Conservation (phyloP, 2,329 filamentous ascomycete genomes). For the Pseudogymnoascus sp. region DNA sequence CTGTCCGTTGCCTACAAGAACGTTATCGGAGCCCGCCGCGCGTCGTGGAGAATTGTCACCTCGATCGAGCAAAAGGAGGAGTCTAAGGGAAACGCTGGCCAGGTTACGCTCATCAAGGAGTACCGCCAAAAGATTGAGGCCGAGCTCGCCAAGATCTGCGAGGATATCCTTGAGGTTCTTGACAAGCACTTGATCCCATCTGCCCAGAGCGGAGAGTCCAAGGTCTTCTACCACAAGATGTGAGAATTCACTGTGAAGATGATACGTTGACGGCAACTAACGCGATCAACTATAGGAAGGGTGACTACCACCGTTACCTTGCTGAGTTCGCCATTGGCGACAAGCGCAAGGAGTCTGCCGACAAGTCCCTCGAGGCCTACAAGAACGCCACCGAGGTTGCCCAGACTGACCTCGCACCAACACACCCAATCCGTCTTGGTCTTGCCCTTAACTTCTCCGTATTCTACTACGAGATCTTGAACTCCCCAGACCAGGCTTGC, state of each 20-base stretch:
- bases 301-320: conserved; percentile 92
- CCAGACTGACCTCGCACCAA: conserved; percentile 93
- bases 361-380: conserved; percentile 88
- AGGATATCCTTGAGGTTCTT: conserved; percentile 93
- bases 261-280: not conserved
- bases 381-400: conserved; percentile 99
- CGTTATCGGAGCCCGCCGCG: conserved; percentile 94
- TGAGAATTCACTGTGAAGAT: conserved; percentile 40
- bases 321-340: conserved; percentile 89
- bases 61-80: conserved; percentile 99
- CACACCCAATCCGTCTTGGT: conserved; percentile 95
- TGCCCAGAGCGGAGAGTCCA: conserved; percentile 93
- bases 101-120: conserved; percentile 86
- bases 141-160: conserved; percentile 95
- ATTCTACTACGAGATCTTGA: conserved; percentile 99
- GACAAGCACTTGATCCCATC: conserved; percentile 91
- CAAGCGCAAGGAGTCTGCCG: conserved; percentile 83
- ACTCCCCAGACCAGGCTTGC: conserved; percentile 95
- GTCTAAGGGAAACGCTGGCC: conserved; percentile 94
- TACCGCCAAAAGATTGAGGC: conserved; percentile 98
- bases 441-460: conserved; percentile 98
- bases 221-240: conserved; percentile 99
- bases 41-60: conserved; percentile 98
- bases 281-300: conserved; percentile 58
- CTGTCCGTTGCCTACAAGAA: conserved; percentile 99